Evolutionary conservation across 805 yeast species (phyloP), one percentile per base, ranked within the genome.

Genomic region (Ogataea ganodermae): DNA sequence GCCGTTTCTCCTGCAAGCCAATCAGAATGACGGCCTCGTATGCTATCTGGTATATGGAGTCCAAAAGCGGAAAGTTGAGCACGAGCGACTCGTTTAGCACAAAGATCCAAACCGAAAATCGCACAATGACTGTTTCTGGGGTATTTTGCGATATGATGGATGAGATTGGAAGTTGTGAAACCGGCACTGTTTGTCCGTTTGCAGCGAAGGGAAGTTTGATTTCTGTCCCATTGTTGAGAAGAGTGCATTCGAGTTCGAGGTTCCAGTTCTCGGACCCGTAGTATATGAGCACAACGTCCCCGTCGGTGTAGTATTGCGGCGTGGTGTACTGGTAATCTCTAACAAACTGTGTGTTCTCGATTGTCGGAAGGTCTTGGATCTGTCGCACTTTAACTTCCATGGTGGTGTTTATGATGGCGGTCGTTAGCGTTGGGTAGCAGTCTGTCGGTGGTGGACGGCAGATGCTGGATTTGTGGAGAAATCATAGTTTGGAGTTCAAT

Each of bases 341-440:
- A 14, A 58, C 49, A 2, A 56, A 51, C 21, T 64, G 64, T 13
- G 67, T 57, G 47, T 63, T 65, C 37, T 65, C 69, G 13, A 61
- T 47, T 2, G 68, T 59, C 2, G 69, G 69, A 9, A 57, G 50
- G 39, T 56, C 55, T n/a, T 44, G 22, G 6, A 55, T 50, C 32
- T 45, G 44, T 37, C 65, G 44, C 18, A 52, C 46, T 31, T 42
- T 41, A 27, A 32, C 20, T 39, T 45, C 42, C 40, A 35, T 23
- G 13, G 20, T 38, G 16, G 17, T n/a, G 18, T 6, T n/a, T 30
- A 16, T 9, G 16, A 12, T 16, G 9, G 14, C 8, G n/a, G 17
- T 6, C 8, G 24, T 22, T 22, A n/a, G n/a, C n/a, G n/a, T n/a
- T n/a, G n/a, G n/a, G n/a, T n/a, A n/a, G n/a, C n/a, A n/a, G n/a